Percentiles rank a stretch among this genome's conserved stretches.
These are phyloP conservation scores for Erythrophleum ivorense DNA, from an alignment of 331 rosid species.

Conservation along the genomic window DNA sequence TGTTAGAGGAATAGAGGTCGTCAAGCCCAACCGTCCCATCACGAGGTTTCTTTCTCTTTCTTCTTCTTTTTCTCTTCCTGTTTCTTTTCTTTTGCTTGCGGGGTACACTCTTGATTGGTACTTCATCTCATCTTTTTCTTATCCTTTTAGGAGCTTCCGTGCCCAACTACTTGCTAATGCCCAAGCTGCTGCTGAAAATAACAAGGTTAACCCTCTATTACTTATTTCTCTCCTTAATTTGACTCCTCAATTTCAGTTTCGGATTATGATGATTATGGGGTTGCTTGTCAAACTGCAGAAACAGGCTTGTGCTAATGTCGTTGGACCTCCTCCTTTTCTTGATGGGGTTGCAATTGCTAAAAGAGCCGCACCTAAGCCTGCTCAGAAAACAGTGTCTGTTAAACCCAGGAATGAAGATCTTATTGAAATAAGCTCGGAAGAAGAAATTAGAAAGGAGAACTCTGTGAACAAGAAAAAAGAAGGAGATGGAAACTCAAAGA, in stretches of 20 bases:
- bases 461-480: constrained; percentile 57
- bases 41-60: constrained; percentile 12
- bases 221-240: neutral
- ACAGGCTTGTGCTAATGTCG: constrained; percentile 59
- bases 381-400: constrained; percentile 45
- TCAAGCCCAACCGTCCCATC: constrained; percentile 16
- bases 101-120: neutral
- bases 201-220: constrained; percentile 51
- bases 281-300: constrained; percentile 49
- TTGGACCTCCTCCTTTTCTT: constrained; percentile 50
- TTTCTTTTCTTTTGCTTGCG: neutral
- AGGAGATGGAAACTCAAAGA: constrained; percentile 55
- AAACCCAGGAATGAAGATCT: constrained; percentile 60
- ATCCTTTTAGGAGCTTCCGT: constrained; percentile 70
- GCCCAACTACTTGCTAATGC: constrained; percentile 91
- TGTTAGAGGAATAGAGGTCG: neutral
- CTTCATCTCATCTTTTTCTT: constrained; percentile 27
- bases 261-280: constrained; percentile 13
- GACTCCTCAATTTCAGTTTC: neutral
- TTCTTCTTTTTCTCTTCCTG: neutral
- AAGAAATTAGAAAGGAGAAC: constrained; percentile 45
- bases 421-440: constrained; percentile 51
- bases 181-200: constrained; percentile 69
- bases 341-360: constrained; percentile 45
- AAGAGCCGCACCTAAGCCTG: constrained; percentile 54